phyloP scores from a whole-genome alignment of 2,329 filamentous ascomycete genomes.

The Arthrobotrys sphaeroides region DNA sequence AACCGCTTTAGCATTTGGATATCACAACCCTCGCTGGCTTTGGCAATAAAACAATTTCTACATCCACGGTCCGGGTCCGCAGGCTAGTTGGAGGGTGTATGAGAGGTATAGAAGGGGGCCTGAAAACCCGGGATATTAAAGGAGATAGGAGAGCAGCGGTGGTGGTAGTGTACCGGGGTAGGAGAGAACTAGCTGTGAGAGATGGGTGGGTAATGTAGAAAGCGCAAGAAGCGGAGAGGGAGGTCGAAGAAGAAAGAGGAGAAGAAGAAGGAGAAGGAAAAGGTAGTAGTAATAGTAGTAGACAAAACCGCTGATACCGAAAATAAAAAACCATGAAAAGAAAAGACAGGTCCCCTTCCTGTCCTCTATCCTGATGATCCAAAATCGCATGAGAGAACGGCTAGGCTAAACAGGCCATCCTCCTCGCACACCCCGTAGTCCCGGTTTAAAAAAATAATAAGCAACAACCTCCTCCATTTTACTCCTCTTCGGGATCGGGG shows the following conservation, averaged over 20 bases:
- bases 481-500: not conserved
- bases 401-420: not conserved
- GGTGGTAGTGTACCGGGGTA: not conserved
- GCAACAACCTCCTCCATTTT: not conserved
- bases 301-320: conserved; percentile 6
- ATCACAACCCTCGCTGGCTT: not conserved
- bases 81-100: not conserved
- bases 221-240: no score
- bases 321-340: not conserved
- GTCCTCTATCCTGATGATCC: not conserved
- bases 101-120: not conserved
- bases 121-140: conserved; percentile 23
- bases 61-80: not conserved
- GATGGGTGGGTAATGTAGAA: not conserved
- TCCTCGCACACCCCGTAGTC: not conserved
- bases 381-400: not conserved
- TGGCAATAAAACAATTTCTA: not conserved
- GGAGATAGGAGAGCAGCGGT: not conserved
- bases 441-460: no score
- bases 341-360: not conserved
- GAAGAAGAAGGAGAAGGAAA: not conserved
- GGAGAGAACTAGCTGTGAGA: not conserved
- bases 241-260: not conserved
- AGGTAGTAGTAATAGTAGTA: not conserved
- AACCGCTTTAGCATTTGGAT: not conserved